Conservation (phyloP, 192 early-diverging fungal genomes). For the Entophlyctis luteolus region DNA sequence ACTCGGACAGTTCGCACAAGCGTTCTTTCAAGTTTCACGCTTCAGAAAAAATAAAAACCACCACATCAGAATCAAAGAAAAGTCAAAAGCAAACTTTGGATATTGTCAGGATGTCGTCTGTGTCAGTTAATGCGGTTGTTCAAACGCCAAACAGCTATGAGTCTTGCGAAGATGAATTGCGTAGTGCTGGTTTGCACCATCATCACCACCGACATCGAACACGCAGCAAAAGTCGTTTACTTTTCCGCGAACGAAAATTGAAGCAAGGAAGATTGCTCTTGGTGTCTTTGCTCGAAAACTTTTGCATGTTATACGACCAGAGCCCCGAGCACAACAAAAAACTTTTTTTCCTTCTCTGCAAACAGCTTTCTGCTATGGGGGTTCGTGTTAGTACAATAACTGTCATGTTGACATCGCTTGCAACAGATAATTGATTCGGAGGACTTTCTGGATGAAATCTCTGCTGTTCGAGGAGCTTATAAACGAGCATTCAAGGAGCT, state of each 20-base stretch:
- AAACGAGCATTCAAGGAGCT: conserved; percentile 81
- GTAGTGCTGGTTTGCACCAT: not conserved
- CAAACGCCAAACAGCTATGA: not conserved
- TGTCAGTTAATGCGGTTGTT: not conserved
- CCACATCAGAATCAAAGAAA: not conserved
- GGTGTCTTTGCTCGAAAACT: conserved; percentile 86
- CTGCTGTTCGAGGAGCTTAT: conserved; percentile 74
- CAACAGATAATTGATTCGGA: conserved; percentile 49
- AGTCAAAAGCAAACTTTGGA: not conserved
- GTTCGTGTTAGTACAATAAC: conserved; percentile 14
- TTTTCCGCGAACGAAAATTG: conserved; percentile 25
- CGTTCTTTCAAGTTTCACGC: not conserved
- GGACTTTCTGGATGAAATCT: conserved; percentile 77
- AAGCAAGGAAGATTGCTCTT: conserved; percentile 77
- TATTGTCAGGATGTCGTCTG: not conserved
- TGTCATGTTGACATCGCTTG: conserved; percentile 71
- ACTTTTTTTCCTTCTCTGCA: conserved; percentile 85
- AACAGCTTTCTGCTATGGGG: conserved; percentile 80
- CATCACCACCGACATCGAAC: not conserved
- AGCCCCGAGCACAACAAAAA: conserved; percentile 76
- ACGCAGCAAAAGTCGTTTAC: not conserved
- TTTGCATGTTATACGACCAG: conserved; percentile 83
- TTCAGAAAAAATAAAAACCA: not conserved
- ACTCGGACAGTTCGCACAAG: not conserved
- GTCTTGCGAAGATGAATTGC: not conserved